phyloP scores from a whole-genome alignment of 192 early-diverging fungal genomes.

The Podochytrium sp. region DNA sequence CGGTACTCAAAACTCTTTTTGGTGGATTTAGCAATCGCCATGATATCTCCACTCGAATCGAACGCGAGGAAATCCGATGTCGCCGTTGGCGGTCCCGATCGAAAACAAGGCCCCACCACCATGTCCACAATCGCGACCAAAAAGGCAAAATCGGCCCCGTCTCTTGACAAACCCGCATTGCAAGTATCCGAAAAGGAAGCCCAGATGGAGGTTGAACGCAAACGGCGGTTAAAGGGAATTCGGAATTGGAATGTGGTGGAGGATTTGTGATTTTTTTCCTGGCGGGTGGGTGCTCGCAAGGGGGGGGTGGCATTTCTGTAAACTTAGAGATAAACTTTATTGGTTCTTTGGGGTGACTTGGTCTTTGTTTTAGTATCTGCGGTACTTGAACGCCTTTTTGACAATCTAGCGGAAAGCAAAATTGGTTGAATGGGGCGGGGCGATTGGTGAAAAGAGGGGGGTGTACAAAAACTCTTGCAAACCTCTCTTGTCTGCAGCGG shows the following conservation, averaged over 20 bases:
- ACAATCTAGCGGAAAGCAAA: slow-evolving; percentile 26
- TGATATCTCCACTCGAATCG: background rate
- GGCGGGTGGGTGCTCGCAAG: background rate
- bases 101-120: background rate
- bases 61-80: background rate
- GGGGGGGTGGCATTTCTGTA: too few species aligned
- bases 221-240: slow-evolving; percentile 36
- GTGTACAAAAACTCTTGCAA: background rate
- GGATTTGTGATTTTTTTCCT: background rate
- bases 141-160: background rate
- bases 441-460: background rate
- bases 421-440: background rate
- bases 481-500: slow-evolving; percentile 34
- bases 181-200: background rate
- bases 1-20: background rate
- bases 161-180: background rate
- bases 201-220: slow-evolving; percentile 6
- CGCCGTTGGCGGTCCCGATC: background rate
- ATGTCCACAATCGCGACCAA: background rate
- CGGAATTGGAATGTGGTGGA: slow-evolving; percentile 50
- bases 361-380: slow-evolving; percentile 22
- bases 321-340: too few species aligned
- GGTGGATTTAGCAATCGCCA: background rate
- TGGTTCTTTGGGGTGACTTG: too few species aligned
- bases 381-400: slow-evolving; percentile 36